Conservation (phyloP, 208 protist genomes). For the Naegleria fowleri region DNA sequence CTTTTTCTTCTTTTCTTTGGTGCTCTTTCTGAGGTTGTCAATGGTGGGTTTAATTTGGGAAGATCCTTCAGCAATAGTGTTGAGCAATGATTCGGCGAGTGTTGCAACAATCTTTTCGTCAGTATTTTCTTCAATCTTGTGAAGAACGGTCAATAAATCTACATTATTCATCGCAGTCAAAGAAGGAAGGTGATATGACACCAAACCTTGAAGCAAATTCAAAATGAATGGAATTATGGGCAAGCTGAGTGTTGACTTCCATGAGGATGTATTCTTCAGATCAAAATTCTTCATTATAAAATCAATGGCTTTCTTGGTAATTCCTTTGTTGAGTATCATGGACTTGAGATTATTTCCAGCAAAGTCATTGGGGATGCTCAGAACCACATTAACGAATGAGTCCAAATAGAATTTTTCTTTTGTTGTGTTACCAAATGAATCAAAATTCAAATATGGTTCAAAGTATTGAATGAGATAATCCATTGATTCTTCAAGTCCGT, state of each 20-base stretch:
- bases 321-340: neutral
- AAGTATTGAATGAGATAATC: neutral
- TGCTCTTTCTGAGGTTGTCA: neutral
- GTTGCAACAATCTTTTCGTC: neutral
- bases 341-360: neutral
- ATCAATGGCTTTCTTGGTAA: neutral
- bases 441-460: neutral
- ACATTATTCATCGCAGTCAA: neutral
- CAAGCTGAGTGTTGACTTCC: neutral
- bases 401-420: neutral
- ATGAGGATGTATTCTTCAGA: neutral
- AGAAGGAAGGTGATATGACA: neutral
- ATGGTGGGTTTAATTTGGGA: neutral
- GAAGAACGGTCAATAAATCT: neutral
- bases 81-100: neutral
- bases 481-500: neutral
- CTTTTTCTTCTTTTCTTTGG: neutral
- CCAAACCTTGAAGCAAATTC: neutral
- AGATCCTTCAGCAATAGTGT: neutral
- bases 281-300: neutral
- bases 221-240: neutral
- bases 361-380: neutral
- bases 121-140: conserved; percentile 7
- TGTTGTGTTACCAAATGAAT: neutral
- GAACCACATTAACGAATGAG: neutral